A percentile compares a stretch with the other conserved stretches of the same genome.
Conservation (phyloP, 139 green algal species). For the Dunaliella sp. region DNA sequence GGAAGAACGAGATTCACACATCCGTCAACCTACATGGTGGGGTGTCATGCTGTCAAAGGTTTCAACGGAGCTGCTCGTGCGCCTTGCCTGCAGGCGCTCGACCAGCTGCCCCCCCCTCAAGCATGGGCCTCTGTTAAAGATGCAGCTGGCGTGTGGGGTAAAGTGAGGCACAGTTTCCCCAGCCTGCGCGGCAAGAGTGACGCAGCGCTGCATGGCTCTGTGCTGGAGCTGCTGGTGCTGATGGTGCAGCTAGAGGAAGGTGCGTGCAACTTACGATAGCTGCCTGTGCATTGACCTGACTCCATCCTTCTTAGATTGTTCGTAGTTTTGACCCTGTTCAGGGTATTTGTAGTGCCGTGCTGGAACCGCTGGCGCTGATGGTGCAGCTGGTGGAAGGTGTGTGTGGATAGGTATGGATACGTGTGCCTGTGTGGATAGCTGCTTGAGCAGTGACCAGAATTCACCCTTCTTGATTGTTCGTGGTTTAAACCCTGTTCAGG, state of each 20-base stretch:
- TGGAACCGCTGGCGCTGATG: not conserved
- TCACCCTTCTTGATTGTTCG: no score
- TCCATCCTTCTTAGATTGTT: no score
- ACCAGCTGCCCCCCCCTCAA: not conserved
- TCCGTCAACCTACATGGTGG: no score
- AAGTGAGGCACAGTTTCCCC: not conserved
- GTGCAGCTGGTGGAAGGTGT: not conserved
- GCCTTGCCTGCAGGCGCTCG: not conserved
- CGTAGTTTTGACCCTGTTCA: no score
- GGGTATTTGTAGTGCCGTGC: not conserved
- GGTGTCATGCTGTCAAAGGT: no score
- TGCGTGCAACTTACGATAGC: conserved; percentile 8
- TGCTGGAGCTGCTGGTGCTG: conserved; percentile 4
- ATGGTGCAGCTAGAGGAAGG: conserved; percentile 7
- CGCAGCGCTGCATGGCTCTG: not conserved
- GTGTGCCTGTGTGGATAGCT: no score
- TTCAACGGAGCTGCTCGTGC: no score
- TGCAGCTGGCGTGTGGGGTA: not conserved
- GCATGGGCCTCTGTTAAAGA: not conserved
- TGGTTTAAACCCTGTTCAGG: no score
- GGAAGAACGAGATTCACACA: no score
- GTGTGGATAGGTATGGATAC: no score
- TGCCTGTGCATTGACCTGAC: no score
- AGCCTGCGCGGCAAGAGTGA: not conserved
- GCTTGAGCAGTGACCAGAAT: no score